Percentiles rank a stretch among this genome's conserved stretches.
Conservation (phyloP, 2,329 filamentous ascomycete species). For the Leptographium procerum region DNA sequence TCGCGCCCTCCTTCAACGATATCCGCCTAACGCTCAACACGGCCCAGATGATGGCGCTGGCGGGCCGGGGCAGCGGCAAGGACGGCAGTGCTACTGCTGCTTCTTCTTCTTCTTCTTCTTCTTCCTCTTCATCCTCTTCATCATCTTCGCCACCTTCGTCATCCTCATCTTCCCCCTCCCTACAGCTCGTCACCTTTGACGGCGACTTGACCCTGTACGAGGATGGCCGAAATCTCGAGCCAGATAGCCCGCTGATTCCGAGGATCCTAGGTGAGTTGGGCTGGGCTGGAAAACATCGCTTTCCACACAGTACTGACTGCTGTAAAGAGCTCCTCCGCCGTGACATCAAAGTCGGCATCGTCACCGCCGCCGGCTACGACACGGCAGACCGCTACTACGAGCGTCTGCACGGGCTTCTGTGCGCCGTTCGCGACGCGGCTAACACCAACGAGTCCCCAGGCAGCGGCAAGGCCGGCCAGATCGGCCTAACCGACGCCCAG, state of each 20-base stretch:
- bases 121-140: background rate
- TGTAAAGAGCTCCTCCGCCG: constrained; percentile 60
- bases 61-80: constrained; percentile 27
- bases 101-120: constrained; percentile 18
- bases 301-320: no score
- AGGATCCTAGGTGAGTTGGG: constrained; percentile 36
- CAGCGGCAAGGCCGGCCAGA: no score
- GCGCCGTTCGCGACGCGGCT: constrained; percentile 49
- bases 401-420: constrained; percentile 75
- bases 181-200: constrained; percentile 89
- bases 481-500: constrained; percentile 46
- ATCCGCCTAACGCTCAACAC: constrained; percentile 88
- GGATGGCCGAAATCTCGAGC: constrained; percentile 69
- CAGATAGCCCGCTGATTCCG: constrained; percentile 65
- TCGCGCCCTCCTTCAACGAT: constrained; percentile 95
- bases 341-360: constrained; percentile 81
- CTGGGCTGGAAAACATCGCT: no score
- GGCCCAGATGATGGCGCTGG: constrained; percentile 86
- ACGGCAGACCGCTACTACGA: constrained; percentile 77
- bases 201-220: constrained; percentile 95
- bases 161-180: constrained; percentile 33
- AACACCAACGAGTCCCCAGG: no score
- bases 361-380: constrained; percentile 92
- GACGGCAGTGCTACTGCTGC: no score
- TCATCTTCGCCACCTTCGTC: background rate